These are phyloP conservation scores for Phytophthora citrophthora DNA, from an alignment of 352 stramenopile genomes.

Conservation along the genomic window DNA sequence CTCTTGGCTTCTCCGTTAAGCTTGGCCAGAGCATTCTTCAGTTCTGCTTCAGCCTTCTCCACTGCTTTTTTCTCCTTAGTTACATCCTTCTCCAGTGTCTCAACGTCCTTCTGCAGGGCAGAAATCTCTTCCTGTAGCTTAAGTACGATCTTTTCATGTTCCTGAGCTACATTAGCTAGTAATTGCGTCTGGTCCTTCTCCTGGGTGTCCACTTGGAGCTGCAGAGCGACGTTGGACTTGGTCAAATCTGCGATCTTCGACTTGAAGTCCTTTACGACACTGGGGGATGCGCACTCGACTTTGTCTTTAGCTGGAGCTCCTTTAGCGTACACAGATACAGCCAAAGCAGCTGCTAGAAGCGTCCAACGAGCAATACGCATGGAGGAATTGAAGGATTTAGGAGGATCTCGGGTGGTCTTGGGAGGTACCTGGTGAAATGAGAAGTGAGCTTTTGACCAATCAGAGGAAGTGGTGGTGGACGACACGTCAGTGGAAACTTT, in stretches of 20 bases:
- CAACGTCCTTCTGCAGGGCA: slow-evolving; percentile 29
- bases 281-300: slow-evolving; percentile 38
- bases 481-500: slow-evolving; percentile 5
- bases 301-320: slow-evolving; percentile 20
- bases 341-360: slow-evolving; percentile 42
- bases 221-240: slow-evolving; percentile 42
- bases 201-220: slow-evolving; percentile 48
- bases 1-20: slow-evolving; percentile 15
- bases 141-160: slow-evolving; percentile 40
- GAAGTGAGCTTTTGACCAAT: slow-evolving; percentile 28
- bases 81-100: slow-evolving; percentile 15
- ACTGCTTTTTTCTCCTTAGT: slow-evolving; percentile 20
- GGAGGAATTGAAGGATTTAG: not conserved
- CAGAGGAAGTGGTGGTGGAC: slow-evolving; percentile 6
- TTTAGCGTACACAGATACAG: slow-evolving; percentile 38
- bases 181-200: slow-evolving; percentile 46
- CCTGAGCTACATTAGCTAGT: slow-evolving; percentile 38
- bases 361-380: slow-evolving; percentile 47
- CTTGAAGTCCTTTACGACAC: slow-evolving; percentile 50
- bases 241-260: slow-evolving; percentile 53
- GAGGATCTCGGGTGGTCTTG: not conserved
- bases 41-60: slow-evolving; percentile 17
- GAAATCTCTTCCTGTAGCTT: slow-evolving; percentile 37
- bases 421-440: slow-evolving; percentile 19
- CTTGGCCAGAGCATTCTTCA: slow-evolving; percentile 25